Evolutionary conservation across 306 rosid genomes (phyloP).

Genomic region (Malus orientalis): DNA sequence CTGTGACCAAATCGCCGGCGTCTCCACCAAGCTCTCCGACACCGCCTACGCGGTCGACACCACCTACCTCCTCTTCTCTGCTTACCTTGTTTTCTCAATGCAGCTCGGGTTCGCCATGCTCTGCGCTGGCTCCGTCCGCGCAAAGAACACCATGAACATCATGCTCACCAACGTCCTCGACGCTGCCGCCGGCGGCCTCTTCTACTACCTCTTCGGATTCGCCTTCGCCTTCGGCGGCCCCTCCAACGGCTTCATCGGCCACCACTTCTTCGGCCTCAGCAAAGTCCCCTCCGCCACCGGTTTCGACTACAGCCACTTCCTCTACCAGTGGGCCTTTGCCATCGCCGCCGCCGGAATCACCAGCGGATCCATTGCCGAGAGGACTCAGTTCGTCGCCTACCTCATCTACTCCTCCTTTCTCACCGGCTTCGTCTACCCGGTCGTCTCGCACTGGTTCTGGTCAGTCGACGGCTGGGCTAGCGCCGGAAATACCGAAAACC

Average conservation of each 20-base stretch:
- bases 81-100: constrained; percentile 97
- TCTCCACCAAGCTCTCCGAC: constrained; percentile 32
- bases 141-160: constrained; percentile 98
- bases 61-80: constrained; percentile 84
- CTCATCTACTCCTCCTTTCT: constrained; percentile 73
- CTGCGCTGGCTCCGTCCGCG: constrained; percentile 97
- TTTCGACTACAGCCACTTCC: constrained; percentile 53
- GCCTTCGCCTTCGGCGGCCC: constrained; percentile 83
- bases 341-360: constrained; percentile 96
- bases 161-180: constrained; percentile 96
- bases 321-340: constrained; percentile 97
- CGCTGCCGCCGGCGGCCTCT: constrained; percentile 81
- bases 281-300: constrained; percentile 14
- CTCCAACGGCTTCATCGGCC: constrained; percentile 79
- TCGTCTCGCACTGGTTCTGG: constrained; percentile 94
- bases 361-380: constrained; percentile 80
- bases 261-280: constrained; percentile 60
- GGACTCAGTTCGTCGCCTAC: constrained; percentile 85
- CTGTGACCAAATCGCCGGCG: constrained; percentile 39
- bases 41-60: constrained; percentile 50
- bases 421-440: constrained; percentile 87
- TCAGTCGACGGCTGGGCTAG: constrained; percentile 83
- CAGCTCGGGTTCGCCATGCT: constrained; percentile 97
- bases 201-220: constrained; percentile 88
- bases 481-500: constrained; percentile 9